Conservation (phyloP, 1,284 basidiomycete species). For the Peniophora sp. region DNA sequence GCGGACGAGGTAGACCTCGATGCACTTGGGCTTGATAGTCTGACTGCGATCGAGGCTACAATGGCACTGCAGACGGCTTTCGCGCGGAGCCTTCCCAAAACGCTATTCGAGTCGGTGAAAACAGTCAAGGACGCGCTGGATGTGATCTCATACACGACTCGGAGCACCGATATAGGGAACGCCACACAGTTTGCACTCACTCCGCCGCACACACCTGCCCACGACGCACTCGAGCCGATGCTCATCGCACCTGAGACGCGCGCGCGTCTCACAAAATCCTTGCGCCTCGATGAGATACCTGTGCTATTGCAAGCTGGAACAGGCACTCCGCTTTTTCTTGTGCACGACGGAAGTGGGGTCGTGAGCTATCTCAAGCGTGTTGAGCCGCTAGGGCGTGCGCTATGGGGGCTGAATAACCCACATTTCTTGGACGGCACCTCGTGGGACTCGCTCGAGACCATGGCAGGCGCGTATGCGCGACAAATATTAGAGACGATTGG, state of each 20-base stretch:
- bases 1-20: conserved; percentile 35
- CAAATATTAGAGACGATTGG: conserved; percentile 23
- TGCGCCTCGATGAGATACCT: conserved; percentile 22
- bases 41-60: conserved; percentile 53
- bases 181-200: not conserved
- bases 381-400: conserved; percentile 33
- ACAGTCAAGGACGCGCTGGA: conserved; percentile 26
- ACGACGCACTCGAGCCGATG: not conserved
- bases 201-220: not conserved
- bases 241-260: not conserved
- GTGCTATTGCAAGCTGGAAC: conserved; percentile 30
- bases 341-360: conserved; percentile 68
- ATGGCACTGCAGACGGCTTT: conserved; percentile 35
- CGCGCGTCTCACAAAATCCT: conserved; percentile 9
- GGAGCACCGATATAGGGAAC: too few relatives aligned
- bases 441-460: conserved; percentile 41
- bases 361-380: conserved; percentile 44
- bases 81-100: conserved; percentile 7
- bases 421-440: conserved; percentile 32
- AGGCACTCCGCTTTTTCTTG: conserved; percentile 44
- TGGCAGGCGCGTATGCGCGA: conserved; percentile 45
- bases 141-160: conserved; percentile 17
- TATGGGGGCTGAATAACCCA: conserved; percentile 59
- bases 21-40: conserved; percentile 49
- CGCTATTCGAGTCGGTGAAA: conserved; percentile 28